phyloP scores from a whole-genome alignment of 352 stramenopile genomes.

The Phytophthora tubulina region DNA sequence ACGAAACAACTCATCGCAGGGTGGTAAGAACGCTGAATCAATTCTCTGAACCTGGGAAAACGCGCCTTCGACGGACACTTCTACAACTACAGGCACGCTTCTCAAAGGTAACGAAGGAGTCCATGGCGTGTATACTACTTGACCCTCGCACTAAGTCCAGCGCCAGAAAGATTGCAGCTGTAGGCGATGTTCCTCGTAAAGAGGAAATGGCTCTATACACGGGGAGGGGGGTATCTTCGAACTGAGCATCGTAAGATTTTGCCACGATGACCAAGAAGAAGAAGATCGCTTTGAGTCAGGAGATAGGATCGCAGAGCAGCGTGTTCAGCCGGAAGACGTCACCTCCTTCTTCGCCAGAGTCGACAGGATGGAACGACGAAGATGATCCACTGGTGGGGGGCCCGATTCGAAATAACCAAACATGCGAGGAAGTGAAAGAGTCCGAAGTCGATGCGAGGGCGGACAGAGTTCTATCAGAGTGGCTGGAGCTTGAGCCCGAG shows the following conservation, averaged over 20 bases:
- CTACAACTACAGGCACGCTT: slow-evolving; percentile 2
- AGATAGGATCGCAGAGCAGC: slow-evolving; percentile 6
- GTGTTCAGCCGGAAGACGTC: slow-evolving; percentile 3
- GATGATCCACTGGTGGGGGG: too few species aligned
- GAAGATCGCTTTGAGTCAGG: not conserved
- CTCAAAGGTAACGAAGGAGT: not conserved
- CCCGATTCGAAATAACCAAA: too few species aligned
- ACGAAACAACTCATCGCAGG: not conserved
- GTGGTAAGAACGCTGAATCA: not conserved
- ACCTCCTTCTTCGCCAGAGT: too few species aligned
- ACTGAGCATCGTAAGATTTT: not conserved
- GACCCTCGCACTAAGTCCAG: not conserved
- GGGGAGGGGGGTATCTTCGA: not conserved
- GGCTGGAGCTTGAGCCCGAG: too few species aligned
- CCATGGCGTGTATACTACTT: not conserved
- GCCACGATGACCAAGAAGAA: slow-evolving; percentile 1
- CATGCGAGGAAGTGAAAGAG: too few species aligned
- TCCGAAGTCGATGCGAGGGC: too few species aligned
- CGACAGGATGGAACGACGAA: too few species aligned
- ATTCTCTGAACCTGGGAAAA: not conserved
- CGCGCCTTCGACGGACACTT: not conserved
- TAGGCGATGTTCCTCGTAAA: not conserved
- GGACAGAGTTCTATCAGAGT: too few species aligned
- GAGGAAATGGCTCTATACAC: not conserved
- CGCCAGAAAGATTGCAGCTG: slow-evolving; percentile 3